Evolutionary conservation across 1,284 basidiomycete species (phyloP).

Genomic region (Malassezia brasiliensis): DNA sequence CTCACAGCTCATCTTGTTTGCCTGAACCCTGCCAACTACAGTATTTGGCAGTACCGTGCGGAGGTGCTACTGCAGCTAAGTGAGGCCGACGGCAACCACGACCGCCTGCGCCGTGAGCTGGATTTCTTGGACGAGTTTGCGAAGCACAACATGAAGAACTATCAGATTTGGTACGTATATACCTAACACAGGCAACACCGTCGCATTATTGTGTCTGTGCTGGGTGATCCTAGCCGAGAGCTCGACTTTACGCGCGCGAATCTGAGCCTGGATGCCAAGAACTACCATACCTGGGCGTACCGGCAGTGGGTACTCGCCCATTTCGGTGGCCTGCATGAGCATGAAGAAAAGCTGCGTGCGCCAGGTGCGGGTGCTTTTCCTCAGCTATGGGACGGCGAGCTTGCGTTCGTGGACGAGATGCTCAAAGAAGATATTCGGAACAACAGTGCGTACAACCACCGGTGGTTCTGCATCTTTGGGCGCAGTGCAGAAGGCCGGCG

Average conservation of each 20-base stretch:
- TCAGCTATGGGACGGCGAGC: slow-evolving; percentile 66
- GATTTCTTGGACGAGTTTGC: slow-evolving; percentile 32
- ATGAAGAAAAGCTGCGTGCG: background rate
- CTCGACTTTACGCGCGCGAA: slow-evolving; percentile 26
- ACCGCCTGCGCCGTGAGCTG: slow-evolving; percentile 23
- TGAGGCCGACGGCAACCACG: background rate
- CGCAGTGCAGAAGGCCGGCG: background rate
- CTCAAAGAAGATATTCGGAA: slow-evolving; percentile 73
- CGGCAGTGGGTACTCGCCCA: slow-evolving; percentile 39
- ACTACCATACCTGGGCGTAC: slow-evolving; percentile 47
- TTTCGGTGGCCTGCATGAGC: slow-evolving; percentile 27
- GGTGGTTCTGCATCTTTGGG: slow-evolving; percentile 76
- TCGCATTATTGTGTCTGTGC: slow-evolving; percentile 23
- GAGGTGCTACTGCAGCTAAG: slow-evolving; percentile 26
- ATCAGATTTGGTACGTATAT: slow-evolving; percentile 36
- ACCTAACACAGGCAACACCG: slow-evolving; percentile 32
- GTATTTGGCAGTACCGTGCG: slow-evolving; percentile 39
- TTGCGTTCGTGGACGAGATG: slow-evolving; percentile 66
- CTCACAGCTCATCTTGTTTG: slow-evolving; percentile 33
- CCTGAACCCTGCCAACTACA: slow-evolving; percentile 37
- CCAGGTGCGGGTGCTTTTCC: slow-evolving; percentile 20
- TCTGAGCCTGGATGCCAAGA: slow-evolving; percentile 33
- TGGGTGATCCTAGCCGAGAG: slow-evolving; percentile 29
- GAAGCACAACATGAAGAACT: slow-evolving; percentile 39
- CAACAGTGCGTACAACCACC: slow-evolving; percentile 96